phyloP scores from a whole-genome alignment of 202 grass and related monocot genomes.

The Digitaria exilis region DNA sequence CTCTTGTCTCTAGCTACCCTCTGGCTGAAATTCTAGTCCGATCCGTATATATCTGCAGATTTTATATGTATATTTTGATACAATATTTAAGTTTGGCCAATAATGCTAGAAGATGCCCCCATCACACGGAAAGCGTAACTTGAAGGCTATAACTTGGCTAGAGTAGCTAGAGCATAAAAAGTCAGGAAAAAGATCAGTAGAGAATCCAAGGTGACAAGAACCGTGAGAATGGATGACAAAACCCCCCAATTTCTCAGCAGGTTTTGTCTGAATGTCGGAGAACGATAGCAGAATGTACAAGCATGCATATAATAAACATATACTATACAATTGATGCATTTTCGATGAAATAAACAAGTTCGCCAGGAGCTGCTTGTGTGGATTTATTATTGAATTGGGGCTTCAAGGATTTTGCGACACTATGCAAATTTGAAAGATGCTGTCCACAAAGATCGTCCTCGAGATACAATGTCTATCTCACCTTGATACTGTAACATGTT shows the following conservation, averaged over 20 bases:
- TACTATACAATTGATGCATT: neutral
- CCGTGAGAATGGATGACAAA: constrained; percentile 10
- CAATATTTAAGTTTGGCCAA: neutral
- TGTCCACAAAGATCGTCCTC: neutral
- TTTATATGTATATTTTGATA: neutral
- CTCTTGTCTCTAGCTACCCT: constrained; percentile 2
- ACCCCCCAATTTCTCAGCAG: neutral
- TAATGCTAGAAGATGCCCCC: neutral
- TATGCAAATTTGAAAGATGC: neutral
- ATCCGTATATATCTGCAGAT: neutral
- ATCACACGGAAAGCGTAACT: neutral
- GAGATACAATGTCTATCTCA: neutral
- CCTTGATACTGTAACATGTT: neutral
- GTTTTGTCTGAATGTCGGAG: constrained; percentile 16
- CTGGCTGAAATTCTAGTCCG: neutral
- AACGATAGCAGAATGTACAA: neutral
- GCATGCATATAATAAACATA: neutral
- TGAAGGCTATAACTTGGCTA: neutral
- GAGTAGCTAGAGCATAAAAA: neutral
- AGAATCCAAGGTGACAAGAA: neutral
- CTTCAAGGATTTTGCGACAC: neutral
- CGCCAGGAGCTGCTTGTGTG: neutral
- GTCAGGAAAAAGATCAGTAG: neutral
- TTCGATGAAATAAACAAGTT: neutral
- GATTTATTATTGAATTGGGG: neutral